Base-by-base conservation (phyloP, 139 green algal genomes). In the Microglena sp. region DNA sequence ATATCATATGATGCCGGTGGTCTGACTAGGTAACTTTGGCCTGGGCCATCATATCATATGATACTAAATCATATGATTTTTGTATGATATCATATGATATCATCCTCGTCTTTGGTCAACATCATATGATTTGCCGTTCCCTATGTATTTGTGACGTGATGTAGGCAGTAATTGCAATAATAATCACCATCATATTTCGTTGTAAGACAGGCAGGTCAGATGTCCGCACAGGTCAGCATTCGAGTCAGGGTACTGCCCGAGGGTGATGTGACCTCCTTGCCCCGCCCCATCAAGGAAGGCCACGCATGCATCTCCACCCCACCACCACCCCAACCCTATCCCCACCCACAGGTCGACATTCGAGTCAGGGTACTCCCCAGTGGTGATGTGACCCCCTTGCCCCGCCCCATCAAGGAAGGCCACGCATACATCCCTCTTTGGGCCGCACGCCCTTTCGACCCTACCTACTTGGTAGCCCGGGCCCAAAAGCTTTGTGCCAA, bases 201-300 rank as follows among this genome's bases (percentile, higher is more conserved):
- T n/a, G n/a, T n/a, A n/a, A n/a, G n/a, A n/a, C n/a, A n/a, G n/a
- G n/a, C n/a, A n/a, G n/a, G n/a, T n/a, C n/a, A n/a, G n/a, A n/a
- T n/a, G n/a, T n/a, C n/a, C n/a, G n/a, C n/a, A n/a, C n/a, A n/a
- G 8, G 8, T 46, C 40, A 8, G 11, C 6, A 57, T 62, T 28
- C 8, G 15, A 4, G 55, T 62, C 5, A 28, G 55, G 8, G 55
- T 62, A 35, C 55, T 62, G n/a, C 55, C 55, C 27, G 55, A 62
- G 21, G 55, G 55, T 33, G 55, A 62, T 24, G 55, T 62, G 30
- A 7, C 7, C 5, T 30, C 21, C 5, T 5, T 62, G 55, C 55
- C 55, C 15, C 21, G 5, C 15, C 55, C 8, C 7, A 22, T 36
- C 28, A 28, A 30, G 11, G 6, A 40, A 7, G 55, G 55, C 15